Evolutionary conservation across 2,329 filamentous ascomycete species (phyloP), one percentile per base, ranked within the genome.

Genomic region (Ascochyta fabae): DNA sequence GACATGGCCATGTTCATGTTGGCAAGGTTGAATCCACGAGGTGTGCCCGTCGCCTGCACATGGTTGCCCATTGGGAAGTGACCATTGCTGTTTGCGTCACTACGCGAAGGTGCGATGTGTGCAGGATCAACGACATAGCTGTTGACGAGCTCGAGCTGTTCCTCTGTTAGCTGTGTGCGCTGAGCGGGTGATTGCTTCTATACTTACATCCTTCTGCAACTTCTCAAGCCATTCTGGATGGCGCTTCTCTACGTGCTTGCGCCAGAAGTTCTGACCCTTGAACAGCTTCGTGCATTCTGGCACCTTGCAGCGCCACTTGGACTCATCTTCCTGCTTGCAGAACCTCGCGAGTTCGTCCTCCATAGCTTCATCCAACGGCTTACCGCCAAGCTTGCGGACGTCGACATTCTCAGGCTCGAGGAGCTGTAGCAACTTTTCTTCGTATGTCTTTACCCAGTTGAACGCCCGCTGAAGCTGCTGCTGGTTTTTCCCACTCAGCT

Each of bases 371-470:
- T 97, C 92, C 0, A 92, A 80, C 1, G 90, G 86, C 72, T 92
- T 93, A 16, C 95, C 95, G 45, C 96, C 95, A 24, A 98, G 84
- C 78, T 97, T 98, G 74, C 88, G 88, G 38, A 98, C 81, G 70
- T 98, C 92, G 23, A 90, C 90, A 45, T 88, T 87, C 50, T 95
- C 91, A 0, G 95, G 95, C 64, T 98, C 94, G 13, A 99, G 83
- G 42, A 98, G 90, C 74, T 97, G 93, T 72, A 91, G 81, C 47
- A 99, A 84, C 79, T 99, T 99, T 71, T 99, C 95, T 73, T 99
- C 95, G 69, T 96, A 99, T 0, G 95, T 98, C 80, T 90, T 96
- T 57, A 99, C 96, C 95, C 96, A 99, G 71, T 98, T 99, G 79
- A 92, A 98, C 0, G 95, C 95, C 53, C 93, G 89, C 69, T 96